Percentiles rank a stretch among this genome's conserved stretches.
phyloP scores from a whole-genome alignment of 1,139 yeast genomes.

The Suhomyces chickasaworum region DNA sequence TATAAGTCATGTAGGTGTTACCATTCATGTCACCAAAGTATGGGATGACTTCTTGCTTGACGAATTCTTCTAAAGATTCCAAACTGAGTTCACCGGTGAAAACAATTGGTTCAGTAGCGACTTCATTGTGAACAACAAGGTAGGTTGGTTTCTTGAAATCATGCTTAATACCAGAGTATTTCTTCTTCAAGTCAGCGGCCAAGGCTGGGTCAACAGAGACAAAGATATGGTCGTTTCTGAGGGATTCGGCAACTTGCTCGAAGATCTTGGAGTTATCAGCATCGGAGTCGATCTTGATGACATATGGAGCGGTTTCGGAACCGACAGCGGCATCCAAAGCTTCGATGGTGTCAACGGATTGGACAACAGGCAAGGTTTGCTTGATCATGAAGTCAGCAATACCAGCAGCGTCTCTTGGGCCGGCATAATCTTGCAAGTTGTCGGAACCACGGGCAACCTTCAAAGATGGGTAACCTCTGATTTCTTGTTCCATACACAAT shows the following conservation, averaged over 20 bases:
- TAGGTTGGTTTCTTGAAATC: slow-evolving; percentile 45
- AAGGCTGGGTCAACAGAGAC: slow-evolving; percentile 56
- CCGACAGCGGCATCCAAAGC: slow-evolving; percentile 52
- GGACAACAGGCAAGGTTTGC: slow-evolving; percentile 81
- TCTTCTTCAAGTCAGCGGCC: slow-evolving; percentile 42
- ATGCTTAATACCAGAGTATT: slow-evolving; percentile 16
- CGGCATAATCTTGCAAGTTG: slow-evolving; percentile 52
- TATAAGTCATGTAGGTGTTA: slow-evolving; percentile 73
- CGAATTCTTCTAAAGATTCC: slow-evolving; percentile 53
- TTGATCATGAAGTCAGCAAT: slow-evolving; percentile 80
- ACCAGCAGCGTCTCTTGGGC: slow-evolving; percentile 80
- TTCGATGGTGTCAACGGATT: slow-evolving; percentile 47
- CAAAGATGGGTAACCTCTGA: slow-evolving; percentile 91
- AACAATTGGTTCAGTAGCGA: slow-evolving; percentile 34
- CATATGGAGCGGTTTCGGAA: slow-evolving; percentile 53
- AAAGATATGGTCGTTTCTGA: slow-evolving; percentile 54
- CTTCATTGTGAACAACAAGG: slow-evolving; percentile 46
- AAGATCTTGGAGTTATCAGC: slow-evolving; percentile 11
- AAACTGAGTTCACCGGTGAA: slow-evolving; percentile 25
- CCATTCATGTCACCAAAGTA: slow-evolving; percentile 90
- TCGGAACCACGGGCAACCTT: slow-evolving; percentile 64
- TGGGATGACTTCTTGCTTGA: slow-evolving; percentile 75
- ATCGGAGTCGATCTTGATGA: slow-evolving; percentile 41
- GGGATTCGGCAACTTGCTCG: slow-evolving; percentile 20
- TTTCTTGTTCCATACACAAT: slow-evolving; percentile 71